Conservation (phyloP, 345 rosid genomes). For the Rhizophora mangle region DNA sequence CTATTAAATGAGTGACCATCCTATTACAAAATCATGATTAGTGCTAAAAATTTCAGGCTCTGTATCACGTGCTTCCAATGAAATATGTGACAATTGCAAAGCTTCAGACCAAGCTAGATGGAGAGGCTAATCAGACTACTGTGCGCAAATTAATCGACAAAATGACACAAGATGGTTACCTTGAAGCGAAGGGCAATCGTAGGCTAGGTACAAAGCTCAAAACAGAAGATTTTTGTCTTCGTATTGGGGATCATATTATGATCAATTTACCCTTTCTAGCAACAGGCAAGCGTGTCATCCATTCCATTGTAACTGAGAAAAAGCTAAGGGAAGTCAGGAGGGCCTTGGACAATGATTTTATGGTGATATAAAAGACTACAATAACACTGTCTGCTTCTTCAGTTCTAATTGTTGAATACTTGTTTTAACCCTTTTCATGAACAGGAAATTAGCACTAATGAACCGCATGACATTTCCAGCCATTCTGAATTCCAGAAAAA, state of each 20-base stretch:
- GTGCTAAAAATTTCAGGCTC: conserved; percentile 44
- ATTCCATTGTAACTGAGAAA: conserved; percentile 55
- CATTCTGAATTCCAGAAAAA: conserved; percentile 21
- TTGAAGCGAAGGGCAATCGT: conserved; percentile 70
- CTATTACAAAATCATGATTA: conserved; percentile 7
- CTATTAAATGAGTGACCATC: not conserved
- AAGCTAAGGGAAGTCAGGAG: conserved; percentile 77
- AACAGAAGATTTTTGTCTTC: conserved; percentile 9
- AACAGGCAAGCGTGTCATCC: conserved; percentile 86
- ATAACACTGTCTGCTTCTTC: not conserved
- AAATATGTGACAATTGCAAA: conserved; percentile 57
- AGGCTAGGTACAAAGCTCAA: conserved; percentile 60
- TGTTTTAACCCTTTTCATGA: conserved; percentile 3
- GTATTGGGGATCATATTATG: conserved; percentile 4
- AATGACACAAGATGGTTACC: conserved; percentile 73
- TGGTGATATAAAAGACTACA: conserved; percentile 40
- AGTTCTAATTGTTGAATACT: not conserved
- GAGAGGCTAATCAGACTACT: conserved; percentile 61
- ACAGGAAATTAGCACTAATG: conserved; percentile 57
- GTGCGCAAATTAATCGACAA: conserved; percentile 66
- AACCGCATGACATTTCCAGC: conserved; percentile 26
- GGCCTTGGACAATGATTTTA: conserved; percentile 44
- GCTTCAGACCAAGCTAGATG: conserved; percentile 74
- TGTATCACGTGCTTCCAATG: conserved; percentile 85
- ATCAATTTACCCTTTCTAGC: conserved; percentile 11